Percentiles rank a stretch among this genome's conserved stretches.
phyloP scores from a whole-genome alignment of 306 rosid species.

The Herpetospermum pedunculosum region DNA sequence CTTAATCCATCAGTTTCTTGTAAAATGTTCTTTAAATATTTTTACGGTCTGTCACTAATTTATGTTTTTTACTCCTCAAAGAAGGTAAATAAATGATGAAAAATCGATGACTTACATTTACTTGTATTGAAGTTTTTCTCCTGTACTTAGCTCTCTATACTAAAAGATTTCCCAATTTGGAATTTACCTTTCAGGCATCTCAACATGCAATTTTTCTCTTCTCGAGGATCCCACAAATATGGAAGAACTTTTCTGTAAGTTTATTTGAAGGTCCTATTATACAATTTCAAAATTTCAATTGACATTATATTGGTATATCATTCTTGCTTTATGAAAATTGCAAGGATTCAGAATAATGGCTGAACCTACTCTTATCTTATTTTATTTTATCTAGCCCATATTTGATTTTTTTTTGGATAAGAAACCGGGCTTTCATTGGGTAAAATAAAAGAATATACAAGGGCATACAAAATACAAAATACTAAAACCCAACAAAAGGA shows the following conservation, averaged over 20 bases:
- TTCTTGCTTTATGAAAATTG: not conserved
- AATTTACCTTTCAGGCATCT: conserved; percentile 59
- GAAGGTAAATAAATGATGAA: not conserved
- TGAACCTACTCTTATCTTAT: not conserved
- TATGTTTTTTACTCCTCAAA: not conserved
- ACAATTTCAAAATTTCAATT: not conserved
- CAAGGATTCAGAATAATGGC: not conserved
- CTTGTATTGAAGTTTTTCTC: not conserved
- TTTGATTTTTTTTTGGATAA: not conserved
- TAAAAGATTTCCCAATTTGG: conserved; percentile 18
- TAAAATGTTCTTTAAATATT: not conserved
- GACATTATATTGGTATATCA: not conserved
- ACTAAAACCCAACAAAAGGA: too few species aligned
- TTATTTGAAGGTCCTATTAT: conserved; percentile 8
- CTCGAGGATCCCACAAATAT: conserved; percentile 94
- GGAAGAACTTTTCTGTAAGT: conserved; percentile 90
- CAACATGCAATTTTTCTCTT: conserved; percentile 84
- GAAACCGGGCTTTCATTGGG: not conserved
- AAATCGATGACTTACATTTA: not conserved
- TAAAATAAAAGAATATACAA: not conserved
- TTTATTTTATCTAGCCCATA: not conserved
- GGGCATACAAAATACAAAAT: not conserved
- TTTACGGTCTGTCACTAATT: not conserved
- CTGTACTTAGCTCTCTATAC: not conserved
- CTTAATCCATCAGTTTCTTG: not conserved